Conservation (phyloP, 495 filamentous ascomycete genomes). For the Penicillium samsonianum region DNA sequence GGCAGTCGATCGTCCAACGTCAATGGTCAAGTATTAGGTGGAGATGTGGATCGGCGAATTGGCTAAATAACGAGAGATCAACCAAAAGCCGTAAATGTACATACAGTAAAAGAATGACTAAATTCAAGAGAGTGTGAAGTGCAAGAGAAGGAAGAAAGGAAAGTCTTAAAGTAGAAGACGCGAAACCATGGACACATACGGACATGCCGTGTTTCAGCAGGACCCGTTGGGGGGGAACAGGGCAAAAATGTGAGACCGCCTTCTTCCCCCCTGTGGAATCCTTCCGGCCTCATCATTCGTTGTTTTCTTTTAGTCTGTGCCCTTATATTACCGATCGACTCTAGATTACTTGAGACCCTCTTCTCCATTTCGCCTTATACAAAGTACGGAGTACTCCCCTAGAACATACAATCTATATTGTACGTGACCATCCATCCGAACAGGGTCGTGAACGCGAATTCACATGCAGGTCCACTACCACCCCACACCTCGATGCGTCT, state of each 20-base stretch:
- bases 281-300: background rate
- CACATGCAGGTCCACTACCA: conserved; percentile 22
- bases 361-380: background rate
- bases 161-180: background rate
- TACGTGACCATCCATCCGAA: background rate
- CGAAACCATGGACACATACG: background rate
- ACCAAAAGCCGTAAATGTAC: background rate
- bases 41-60: conserved; percentile 13
- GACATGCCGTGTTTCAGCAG: conserved; percentile 24
- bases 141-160: background rate
- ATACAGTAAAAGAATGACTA: conserved; percentile 8
- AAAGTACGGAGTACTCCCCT: no score
- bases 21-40: conserved; percentile 9
- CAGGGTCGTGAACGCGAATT: background rate
- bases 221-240: conserved; percentile 13
- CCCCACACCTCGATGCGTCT: conserved; percentile 13
- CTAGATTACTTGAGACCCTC: conserved; percentile 2
- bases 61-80: background rate
- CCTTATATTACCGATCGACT: conserved; percentile 10
- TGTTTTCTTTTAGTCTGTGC: background rate
- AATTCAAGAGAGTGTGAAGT: background rate
- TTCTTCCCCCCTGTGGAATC: conserved; percentile 9
- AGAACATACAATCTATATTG: no score
- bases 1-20: conserved; percentile 16
- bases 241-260: conserved; percentile 34